These are phyloP conservation scores for Phytophthora sojae DNA, from an alignment of 352 stramenopile genomes.

Conservation along the genomic window DNA sequence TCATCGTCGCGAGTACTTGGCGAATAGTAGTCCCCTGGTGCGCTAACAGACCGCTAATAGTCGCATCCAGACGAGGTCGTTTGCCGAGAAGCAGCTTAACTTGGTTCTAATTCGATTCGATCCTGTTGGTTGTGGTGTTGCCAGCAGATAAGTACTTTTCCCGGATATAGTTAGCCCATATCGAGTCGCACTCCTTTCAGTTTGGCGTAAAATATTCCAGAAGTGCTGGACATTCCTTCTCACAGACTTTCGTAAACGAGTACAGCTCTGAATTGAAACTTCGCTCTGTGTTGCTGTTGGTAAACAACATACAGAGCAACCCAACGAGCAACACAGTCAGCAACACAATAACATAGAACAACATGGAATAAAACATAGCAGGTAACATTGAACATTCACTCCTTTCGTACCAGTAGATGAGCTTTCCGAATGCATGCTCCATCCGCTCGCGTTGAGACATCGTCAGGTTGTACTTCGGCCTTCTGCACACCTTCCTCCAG, in stretches of 20 bases:
- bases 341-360: no score
- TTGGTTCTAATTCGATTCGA: constrained; percentile 34
- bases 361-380: constrained; percentile 5
- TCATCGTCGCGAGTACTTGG: constrained; percentile 3
- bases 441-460: constrained; percentile 16
- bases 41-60: no score
- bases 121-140: constrained; percentile 34
- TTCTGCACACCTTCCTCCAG: constrained; percentile 11
- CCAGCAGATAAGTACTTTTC: constrained; percentile 18
- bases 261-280: constrained; percentile 1
- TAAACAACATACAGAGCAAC: not conserved
- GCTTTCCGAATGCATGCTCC: constrained; percentile 3
- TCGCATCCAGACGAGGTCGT: constrained; percentile 12
- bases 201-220: constrained; percentile 20
- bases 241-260: not conserved
- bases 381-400: not conserved
- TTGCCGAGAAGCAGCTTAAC: constrained; percentile 25
- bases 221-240: not conserved
- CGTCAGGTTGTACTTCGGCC: constrained; percentile 13
- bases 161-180: constrained; percentile 26
- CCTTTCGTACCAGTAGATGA: constrained; percentile 7
- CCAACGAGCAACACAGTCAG: constrained; percentile 4
- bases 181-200: constrained; percentile 19
- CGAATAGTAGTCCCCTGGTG: constrained; percentile 2
- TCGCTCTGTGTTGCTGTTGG: not conserved